A percentile compares a stretch with the other conserved stretches of the same genome.
phyloP scores from a whole-genome alignment of 2,329 filamentous ascomycete genomes.

The Chrysoporthe deuterocubensis region DNA sequence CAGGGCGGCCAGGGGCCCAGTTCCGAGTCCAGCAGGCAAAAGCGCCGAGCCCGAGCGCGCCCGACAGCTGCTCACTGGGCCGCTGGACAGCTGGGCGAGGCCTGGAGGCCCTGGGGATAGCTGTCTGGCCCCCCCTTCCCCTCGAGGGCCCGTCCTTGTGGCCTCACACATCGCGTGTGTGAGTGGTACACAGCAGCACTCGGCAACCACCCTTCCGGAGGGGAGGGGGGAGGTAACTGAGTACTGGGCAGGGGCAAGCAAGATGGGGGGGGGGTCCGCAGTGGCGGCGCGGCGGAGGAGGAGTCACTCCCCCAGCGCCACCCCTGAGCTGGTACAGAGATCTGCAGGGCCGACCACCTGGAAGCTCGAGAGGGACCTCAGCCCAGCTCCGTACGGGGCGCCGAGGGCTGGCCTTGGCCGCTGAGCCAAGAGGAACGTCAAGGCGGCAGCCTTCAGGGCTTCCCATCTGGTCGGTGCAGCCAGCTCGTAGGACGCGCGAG shows the following conservation, averaged over 20 bases:
- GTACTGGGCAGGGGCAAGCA: not conserved
- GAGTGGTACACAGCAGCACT: not conserved
- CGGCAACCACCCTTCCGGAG: too few relatives aligned
- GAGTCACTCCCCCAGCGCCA: conserved; percentile 11
- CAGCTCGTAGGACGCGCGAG: not conserved
- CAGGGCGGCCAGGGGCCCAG: not conserved
- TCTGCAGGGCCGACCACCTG: conserved; percentile 13
- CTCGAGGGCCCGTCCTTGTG: too few relatives aligned
- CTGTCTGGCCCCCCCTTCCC: too few relatives aligned
- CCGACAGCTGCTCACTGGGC: not conserved
- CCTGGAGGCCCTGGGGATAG: not conserved
- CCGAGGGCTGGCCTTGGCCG: not conserved
- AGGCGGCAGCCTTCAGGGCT: not conserved
- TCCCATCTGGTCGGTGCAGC: not conserved
- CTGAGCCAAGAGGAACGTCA: too few relatives aligned
- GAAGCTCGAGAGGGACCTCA: conserved; percentile 4
- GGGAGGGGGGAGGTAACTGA: too few relatives aligned
- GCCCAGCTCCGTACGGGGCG: not conserved
- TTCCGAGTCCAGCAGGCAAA: conserved; percentile 7
- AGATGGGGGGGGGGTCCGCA: conserved; percentile 2
- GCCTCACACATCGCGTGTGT: too few relatives aligned
- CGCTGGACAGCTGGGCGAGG: not conserved
- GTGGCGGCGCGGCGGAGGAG: not conserved
- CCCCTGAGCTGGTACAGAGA: conserved; percentile 14
- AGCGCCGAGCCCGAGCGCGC: not conserved